phyloP scores from a whole-genome alignment of 1,139 yeast species.

The Kurtzmaniella quercitrusa region DNA sequence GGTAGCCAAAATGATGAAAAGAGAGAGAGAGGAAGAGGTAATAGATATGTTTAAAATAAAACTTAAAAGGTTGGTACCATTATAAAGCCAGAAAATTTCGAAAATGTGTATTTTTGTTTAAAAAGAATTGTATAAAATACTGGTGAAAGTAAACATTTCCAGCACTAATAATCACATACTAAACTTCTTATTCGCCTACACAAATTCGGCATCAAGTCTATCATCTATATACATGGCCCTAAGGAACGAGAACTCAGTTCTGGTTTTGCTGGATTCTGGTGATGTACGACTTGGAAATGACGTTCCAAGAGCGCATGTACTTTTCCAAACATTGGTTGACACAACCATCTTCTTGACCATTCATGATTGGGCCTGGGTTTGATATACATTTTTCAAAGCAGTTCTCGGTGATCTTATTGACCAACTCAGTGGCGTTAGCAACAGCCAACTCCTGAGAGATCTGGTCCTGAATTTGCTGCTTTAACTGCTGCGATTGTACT shows the following conservation, averaged over 20 bases:
- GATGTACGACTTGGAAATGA: constrained; percentile 72
- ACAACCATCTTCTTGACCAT: constrained; percentile 42
- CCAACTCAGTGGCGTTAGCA: constrained; percentile 84
- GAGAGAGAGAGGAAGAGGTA: neutral
- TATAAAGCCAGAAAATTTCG: too few species aligned
- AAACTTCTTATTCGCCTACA: too few species aligned
- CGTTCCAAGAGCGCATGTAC: constrained; percentile 90
- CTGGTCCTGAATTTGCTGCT: constrained; percentile 64
- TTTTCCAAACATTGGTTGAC: constrained; percentile 76
- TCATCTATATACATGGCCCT: neutral
- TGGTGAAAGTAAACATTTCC: too few species aligned
- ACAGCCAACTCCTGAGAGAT: constrained; percentile 82
- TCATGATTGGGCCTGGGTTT: constrained; percentile 43
- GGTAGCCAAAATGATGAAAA: too few species aligned
- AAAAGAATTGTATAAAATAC: too few species aligned
- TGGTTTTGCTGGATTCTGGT: constrained; percentile 53
- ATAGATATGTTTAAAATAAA: too few species aligned
- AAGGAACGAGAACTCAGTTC: neutral
- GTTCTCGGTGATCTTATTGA: constrained; percentile 81
- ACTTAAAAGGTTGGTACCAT: too few species aligned
- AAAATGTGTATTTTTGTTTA: too few species aligned
- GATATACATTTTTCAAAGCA: constrained; percentile 77
- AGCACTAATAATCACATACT: too few species aligned
- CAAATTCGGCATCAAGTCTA: too few species aligned
- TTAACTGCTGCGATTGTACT: constrained; percentile 28